A percentile compares a stretch with the other conserved stretches of the same genome.
Evolutionary conservation across 129 eudicot genomes (phyloP).

Genomic region (Chrysanthemum makinoi): DNA sequence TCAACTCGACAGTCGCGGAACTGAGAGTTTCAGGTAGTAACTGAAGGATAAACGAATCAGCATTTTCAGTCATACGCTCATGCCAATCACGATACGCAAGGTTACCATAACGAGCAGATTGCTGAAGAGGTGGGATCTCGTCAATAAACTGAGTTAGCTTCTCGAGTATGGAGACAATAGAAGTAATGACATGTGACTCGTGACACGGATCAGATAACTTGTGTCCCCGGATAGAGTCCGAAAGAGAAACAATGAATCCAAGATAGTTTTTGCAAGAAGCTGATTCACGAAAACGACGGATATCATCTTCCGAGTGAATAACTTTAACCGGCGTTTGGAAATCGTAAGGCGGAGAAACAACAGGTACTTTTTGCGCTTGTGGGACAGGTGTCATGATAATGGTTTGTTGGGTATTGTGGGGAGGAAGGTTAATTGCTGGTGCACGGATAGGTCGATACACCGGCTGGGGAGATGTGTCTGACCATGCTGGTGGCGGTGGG

Average conservation of each 20-base stretch:
- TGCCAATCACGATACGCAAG: slow-evolving; percentile 80
- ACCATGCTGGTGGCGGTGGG: slow-evolving; percentile 61
- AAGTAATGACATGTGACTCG: slow-evolving; percentile 34
- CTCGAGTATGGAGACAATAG: slow-evolving; percentile 44
- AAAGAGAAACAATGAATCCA: slow-evolving; percentile 74
- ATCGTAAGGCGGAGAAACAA: slow-evolving; percentile 52
- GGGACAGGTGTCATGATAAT: slow-evolving; percentile 91
- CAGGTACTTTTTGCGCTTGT: slow-evolving; percentile 43
- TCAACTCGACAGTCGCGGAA: slow-evolving; percentile 57
- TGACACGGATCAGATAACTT: slow-evolving; percentile 84
- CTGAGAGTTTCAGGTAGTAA: slow-evolving; percentile 46
- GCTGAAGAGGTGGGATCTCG: slow-evolving; percentile 69
- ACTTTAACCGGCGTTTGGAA: slow-evolving; percentile 65
- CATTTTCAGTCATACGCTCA: slow-evolving; percentile 45
- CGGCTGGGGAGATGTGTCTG: slow-evolving; percentile 47
- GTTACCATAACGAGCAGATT: slow-evolving; percentile 73
- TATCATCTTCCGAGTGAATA: slow-evolving; percentile 65
- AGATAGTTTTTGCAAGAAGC: slow-evolving; percentile 48
- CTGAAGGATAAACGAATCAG: slow-evolving; percentile 47
- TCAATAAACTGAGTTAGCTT: slow-evolving; percentile 51
- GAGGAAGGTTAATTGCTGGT: slow-evolving; percentile 73
- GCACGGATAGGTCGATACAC: slow-evolving; percentile 75
- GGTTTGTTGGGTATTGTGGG: slow-evolving; percentile 53
- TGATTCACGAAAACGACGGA: slow-evolving; percentile 57
- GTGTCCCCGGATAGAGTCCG: slow-evolving; percentile 56